phyloP scores from a whole-genome alignment of 805 yeast species.

The Nakazawaea laoshanensis region DNA sequence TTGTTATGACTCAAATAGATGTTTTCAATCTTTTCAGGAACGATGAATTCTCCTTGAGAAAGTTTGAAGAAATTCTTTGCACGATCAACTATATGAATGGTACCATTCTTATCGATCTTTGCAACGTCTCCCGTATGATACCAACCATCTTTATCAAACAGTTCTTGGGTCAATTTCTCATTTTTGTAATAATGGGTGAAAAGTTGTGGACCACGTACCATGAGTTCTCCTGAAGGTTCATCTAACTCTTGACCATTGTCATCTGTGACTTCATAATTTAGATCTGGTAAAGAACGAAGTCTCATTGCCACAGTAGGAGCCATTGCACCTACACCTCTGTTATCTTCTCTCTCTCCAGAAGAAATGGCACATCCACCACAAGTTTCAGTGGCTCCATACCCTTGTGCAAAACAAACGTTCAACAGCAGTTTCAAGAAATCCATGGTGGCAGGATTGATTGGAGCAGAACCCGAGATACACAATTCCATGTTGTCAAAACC shows the following conservation, averaged over 20 bases:
- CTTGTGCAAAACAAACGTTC: slow-evolving; percentile 48
- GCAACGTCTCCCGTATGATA: slow-evolving; percentile 60
- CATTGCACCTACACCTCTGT: slow-evolving; percentile 57
- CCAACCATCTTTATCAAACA: slow-evolving; percentile 51
- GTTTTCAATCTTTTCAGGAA: slow-evolving; percentile 71
- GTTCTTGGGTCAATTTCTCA: slow-evolving; percentile 42
- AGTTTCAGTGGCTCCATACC: slow-evolving; percentile 71
- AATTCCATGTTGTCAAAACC: slow-evolving; percentile 37
- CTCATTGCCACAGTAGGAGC: slow-evolving; percentile 48
- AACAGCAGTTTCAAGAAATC: slow-evolving; percentile 55
- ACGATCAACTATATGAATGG: slow-evolving; percentile 58
- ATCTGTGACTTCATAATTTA: slow-evolving; percentile 38
- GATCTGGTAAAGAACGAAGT: slow-evolving; percentile 55
- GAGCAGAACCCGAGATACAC: slow-evolving; percentile 58
- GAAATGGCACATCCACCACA: slow-evolving; percentile 50
- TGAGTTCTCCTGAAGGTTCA: slow-evolving; percentile 45
- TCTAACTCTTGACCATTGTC: slow-evolving; percentile 23
- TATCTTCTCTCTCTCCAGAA: slow-evolving; percentile 30
- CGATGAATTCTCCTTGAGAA: slow-evolving; percentile 61
- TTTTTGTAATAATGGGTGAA: slow-evolving; percentile 49
- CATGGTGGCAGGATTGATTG: slow-evolving; percentile 55
- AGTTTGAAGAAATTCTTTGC: slow-evolving; percentile 74
- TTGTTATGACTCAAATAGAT: slow-evolving; percentile 46
- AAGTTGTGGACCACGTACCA: slow-evolving; percentile 57
- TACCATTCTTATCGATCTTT: slow-evolving; percentile 39